These are phyloP conservation scores for Teunomyces aglyptinius DNA, from an alignment of 805 yeast species.

Conservation along the genomic window DNA sequence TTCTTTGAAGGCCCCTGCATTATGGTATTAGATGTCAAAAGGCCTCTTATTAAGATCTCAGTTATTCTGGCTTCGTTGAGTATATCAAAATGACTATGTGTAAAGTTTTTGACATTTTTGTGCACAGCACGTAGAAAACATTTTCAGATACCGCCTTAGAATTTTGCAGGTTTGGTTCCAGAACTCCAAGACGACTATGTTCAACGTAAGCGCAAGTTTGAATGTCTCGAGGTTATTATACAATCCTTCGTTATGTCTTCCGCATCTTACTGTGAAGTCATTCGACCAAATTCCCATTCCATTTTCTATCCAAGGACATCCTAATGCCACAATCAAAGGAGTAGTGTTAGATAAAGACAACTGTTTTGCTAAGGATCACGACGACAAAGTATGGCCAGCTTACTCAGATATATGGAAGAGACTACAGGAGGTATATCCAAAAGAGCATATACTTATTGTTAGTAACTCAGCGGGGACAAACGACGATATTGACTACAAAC, in stretches of 20 bases:
- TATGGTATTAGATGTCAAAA: not conserved
- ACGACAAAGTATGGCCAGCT: conserved; percentile 74
- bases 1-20: not conserved
- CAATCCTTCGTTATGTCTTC: conserved; percentile 69
- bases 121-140: not conserved
- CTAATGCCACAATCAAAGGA: conserved; percentile 52
- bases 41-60: not conserved
- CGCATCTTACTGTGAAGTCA: conserved; percentile 54
- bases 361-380: conserved; percentile 85
- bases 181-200: conserved; percentile 16
- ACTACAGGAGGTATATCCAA: conserved; percentile 59
- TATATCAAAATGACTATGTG: not conserved
- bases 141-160: not conserved
- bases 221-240: conserved; percentile 58
- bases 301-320: conserved; percentile 30
- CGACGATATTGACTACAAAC: conserved; percentile 59
- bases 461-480: conserved; percentile 92
- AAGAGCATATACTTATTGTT: conserved; percentile 66
- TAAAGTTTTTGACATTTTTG: conserved; percentile 1
- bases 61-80: not conserved
- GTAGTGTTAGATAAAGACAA: conserved; percentile 92
- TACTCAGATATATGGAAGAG: conserved; percentile 55
- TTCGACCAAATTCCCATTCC: conserved; percentile 65
- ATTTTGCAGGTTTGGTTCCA: not conserved
- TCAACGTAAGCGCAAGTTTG: conserved; percentile 77